These are phyloP conservation scores for Brettanomyces nanus DNA, from an alignment of 805 yeast genomes.

Conservation along the genomic window DNA sequence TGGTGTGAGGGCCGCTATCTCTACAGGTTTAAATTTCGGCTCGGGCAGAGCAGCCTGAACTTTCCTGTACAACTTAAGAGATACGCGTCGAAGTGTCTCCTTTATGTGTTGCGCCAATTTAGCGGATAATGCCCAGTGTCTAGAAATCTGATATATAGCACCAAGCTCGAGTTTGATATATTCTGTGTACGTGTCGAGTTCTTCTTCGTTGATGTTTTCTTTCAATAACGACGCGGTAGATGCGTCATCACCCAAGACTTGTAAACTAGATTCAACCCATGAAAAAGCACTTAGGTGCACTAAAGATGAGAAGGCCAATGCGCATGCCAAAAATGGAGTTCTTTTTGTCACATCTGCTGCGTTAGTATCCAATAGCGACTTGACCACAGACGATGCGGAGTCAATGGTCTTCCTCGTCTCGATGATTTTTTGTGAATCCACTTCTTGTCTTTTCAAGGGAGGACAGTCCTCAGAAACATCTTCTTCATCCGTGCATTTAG, in stretches of 20 bases:
- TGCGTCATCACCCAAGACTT: conserved; percentile 9
- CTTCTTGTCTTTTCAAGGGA: conserved; percentile 24
- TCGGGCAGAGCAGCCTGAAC: conserved; percentile 28
- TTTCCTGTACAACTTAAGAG: conserved; percentile 33
- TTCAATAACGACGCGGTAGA: conserved; percentile 12
- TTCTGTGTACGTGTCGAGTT: conserved; percentile 36
- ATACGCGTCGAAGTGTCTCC: conserved; percentile 34
- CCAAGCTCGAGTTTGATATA: conserved; percentile 41
- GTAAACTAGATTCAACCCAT: conserved; percentile 38
- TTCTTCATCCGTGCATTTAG: conserved; percentile 28
- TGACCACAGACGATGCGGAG: conserved; percentile 43
- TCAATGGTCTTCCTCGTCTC: conserved; percentile 48
- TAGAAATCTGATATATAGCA: conserved; percentile 40
- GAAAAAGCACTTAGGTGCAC: conserved; percentile 46
- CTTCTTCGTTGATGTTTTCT: conserved; percentile 25
- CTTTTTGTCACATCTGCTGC: conserved; percentile 34
- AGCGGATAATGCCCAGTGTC: conserved; percentile 44
- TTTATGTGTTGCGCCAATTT: conserved; percentile 38
- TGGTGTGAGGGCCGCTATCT: neutral
- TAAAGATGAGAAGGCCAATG: conserved; percentile 43
- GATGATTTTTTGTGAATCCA: conserved; percentile 37
- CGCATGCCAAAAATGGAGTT: conserved; percentile 46
- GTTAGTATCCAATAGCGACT: conserved; percentile 38
- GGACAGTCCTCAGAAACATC: conserved; percentile 24
- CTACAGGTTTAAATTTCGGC: neutral